Conservation (phyloP, 441 rosid species). For the Brassica hybrid region DNA sequence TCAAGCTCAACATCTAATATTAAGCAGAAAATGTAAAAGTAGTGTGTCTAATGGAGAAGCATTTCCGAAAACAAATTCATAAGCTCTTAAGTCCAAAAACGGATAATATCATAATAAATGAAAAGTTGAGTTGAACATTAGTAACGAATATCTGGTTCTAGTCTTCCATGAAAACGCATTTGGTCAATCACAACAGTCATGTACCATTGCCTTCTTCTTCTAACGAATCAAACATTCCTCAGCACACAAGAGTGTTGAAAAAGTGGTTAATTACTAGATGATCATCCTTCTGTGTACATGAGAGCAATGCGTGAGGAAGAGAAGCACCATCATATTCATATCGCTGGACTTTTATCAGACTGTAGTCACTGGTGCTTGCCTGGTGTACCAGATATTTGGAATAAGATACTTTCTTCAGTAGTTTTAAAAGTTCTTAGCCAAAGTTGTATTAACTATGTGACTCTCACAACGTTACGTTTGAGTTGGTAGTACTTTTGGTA, state of each 20-base stretch:
- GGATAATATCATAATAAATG: no score
- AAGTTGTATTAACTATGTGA: constrained; percentile 13
- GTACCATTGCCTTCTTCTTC: constrained; percentile 53
- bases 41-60: no score
- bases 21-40: no score
- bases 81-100: no score
- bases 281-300: constrained; percentile 83
- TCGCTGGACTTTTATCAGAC: constrained; percentile 54
- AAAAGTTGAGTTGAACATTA: no score
- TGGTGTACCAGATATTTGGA: constrained; percentile 95
- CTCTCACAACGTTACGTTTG: no score
- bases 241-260: constrained; percentile 63
- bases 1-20: no score
- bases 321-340: constrained; percentile 47
- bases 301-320: constrained; percentile 56
- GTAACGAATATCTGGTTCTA: no score
- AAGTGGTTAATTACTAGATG: constrained; percentile 69
- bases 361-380: constrained; percentile 99
- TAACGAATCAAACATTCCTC: constrained; percentile 67
- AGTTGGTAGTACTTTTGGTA: no score
- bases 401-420: constrained; percentile 68
- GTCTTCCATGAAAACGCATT: no score
- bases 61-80: no score
- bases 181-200: no score
- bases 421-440: constrained; percentile 18